phyloP scores from a whole-genome alignment of 306 rosid genomes.

The Adenanthera pavonina region DNA sequence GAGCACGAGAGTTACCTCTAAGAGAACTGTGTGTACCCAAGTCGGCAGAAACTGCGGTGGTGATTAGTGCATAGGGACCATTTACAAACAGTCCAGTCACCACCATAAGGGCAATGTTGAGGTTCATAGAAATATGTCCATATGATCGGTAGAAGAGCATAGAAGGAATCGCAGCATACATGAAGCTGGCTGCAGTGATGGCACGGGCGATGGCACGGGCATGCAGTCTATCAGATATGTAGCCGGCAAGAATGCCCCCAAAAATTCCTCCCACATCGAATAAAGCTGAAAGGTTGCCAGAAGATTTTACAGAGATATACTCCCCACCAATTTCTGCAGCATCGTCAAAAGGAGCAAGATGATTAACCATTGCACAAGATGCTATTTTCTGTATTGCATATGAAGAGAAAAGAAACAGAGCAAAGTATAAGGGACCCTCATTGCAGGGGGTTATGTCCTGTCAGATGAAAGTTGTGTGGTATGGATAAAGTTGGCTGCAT shows the following conservation, averaged over 20 bases:
- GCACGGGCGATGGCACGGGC: constrained; percentile 90
- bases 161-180: constrained; percentile 76
- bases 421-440: not conserved
- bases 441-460: not conserved
- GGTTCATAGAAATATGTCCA: constrained; percentile 58
- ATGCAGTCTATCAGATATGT: constrained; percentile 75
- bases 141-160: constrained; percentile 64
- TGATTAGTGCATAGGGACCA: constrained; percentile 89
- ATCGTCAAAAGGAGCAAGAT: constrained; percentile 22
- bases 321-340: constrained; percentile 79
- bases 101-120: constrained; percentile 77
- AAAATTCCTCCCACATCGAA: constrained; percentile 85
- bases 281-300: constrained; percentile 84
- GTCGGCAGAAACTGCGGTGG: constrained; percentile 91
- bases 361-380: not conserved
- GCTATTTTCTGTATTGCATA: not conserved
- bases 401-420: not conserved
- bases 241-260: constrained; percentile 89
- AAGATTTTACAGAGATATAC: constrained; percentile 71
- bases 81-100: constrained; percentile 77
- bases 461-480: not conserved
- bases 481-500: not conserved
- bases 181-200: constrained; percentile 75
- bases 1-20: constrained; percentile 79
- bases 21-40: constrained; percentile 84